Conservation (phyloP, 129 eudicot species). For the Tanacetum coccineum region DNA sequence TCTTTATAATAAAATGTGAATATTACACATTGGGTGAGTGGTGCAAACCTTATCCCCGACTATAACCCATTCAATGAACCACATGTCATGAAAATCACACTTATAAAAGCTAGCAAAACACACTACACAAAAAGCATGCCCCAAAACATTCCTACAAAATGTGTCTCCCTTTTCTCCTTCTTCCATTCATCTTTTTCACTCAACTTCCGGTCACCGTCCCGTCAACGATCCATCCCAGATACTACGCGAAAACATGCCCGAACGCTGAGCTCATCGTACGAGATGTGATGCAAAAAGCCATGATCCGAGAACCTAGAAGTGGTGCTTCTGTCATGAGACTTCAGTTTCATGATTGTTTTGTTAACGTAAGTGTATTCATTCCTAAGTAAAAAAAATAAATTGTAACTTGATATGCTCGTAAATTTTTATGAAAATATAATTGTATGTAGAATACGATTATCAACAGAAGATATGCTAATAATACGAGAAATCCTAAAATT, state of each 20-base stretch:
- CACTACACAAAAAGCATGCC: conserved; percentile 4
- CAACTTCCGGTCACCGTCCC: conserved; percentile 27
- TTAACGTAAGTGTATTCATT: conserved; percentile 42
- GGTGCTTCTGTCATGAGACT: conserved; percentile 93
- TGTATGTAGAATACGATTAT: no score
- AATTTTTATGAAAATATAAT: not conserved
- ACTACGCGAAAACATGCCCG: conserved; percentile 63
- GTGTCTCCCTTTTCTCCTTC: conserved; percentile 18
- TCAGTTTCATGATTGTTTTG: conserved; percentile 94
- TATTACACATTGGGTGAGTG: conserved; percentile 8
- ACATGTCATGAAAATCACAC: conserved; percentile 11
- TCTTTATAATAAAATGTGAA: no score
- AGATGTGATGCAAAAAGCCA: conserved; percentile 48
- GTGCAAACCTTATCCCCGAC: conserved; percentile 31
- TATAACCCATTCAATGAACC: conserved; percentile 24
- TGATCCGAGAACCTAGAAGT: conserved; percentile 69
- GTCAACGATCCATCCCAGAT: conserved; percentile 49
- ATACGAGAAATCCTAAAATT: no score
- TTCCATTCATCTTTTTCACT: conserved; percentile 28
- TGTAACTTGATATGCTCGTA: not conserved
- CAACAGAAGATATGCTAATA: no score
- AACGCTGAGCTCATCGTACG: conserved; percentile 62
- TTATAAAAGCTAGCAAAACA: conserved; percentile 12
- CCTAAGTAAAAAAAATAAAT: not conserved
- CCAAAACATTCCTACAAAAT: conserved; percentile 12